These are phyloP conservation scores for Capniomyces stellatus DNA, from an alignment of 371 early-diverging fungal genomes.

Conservation along the genomic window DNA sequence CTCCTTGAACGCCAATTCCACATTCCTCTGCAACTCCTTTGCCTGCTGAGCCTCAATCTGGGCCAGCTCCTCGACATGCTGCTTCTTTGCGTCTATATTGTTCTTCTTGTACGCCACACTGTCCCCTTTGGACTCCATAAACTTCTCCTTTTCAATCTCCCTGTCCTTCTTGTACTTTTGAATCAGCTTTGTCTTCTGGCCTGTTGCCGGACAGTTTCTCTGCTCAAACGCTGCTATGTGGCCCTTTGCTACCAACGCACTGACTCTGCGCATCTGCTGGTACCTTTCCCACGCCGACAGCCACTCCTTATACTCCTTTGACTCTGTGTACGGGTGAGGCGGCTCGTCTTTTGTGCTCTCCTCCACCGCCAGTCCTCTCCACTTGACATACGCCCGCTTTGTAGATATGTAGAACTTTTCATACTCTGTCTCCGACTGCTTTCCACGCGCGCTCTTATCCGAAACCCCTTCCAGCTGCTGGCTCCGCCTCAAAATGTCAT, in stretches of 20 bases:
- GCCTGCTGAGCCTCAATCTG: background rate
- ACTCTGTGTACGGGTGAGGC: slow-evolving; percentile 2
- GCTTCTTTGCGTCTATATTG: background rate
- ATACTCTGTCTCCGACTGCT: background rate
- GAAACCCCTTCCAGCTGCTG: background rate
- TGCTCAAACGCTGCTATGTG: background rate
- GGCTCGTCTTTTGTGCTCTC: slow-evolving; percentile 2
- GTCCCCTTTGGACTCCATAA: background rate
- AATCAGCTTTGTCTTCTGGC: background rate
- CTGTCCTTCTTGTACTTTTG: background rate
- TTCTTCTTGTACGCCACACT: background rate
- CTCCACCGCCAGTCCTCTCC: background rate
- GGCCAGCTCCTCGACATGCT: background rate
- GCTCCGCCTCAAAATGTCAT: background rate
- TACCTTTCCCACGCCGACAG: background rate
- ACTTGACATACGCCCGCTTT: slow-evolving; percentile 2
- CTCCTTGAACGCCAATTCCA: slow-evolving; percentile 18
- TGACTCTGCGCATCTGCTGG: background rate
- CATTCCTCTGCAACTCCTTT: background rate
- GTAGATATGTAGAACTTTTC: slow-evolving; percentile 1
- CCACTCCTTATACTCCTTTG: slow-evolving; percentile 2
- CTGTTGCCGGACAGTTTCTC: background rate
- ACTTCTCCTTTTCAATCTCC: background rate
- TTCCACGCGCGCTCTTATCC: background rate
- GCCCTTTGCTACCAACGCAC: background rate